Base-by-base conservation (phyloP, 1,139 yeast genomes). In the Suhomyces maxii region DNA sequence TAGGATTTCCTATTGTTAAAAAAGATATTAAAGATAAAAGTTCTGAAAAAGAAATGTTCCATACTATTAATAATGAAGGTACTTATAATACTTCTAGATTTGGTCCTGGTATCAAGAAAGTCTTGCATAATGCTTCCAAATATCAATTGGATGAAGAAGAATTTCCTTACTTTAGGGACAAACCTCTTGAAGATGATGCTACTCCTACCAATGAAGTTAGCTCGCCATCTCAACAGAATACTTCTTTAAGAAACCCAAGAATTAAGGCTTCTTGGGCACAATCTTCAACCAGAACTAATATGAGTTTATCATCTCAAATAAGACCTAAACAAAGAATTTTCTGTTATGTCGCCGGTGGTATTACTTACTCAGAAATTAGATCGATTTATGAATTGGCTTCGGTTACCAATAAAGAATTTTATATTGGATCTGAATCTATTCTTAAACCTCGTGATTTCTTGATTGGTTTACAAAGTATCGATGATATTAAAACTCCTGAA, bases 261-360 rank as follows among this genome's bases (percentile, higher is more conserved):
- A 89, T 86, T 54, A 83, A 86, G 53, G 93, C 96, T 0, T 82
- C 85, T 1, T 89, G 96, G 96, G 90, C 95, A 1, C 78, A 75
- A 49, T 71, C 79, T 11, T 73, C 83, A 25, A 63, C 66, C 3
- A 63, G 70, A 38, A 50, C 60, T 11, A 50, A 58, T 10, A 53
- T 49, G 46, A 45, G 45, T n/a, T 53, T 12, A 32, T 48, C 64
- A 53, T 26, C 40, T 6, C 43, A 26, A 37, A 68, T 59, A 39
- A 71, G 76, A n/a, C 79, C 82, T 38, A 79, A 81, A 53, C 96
- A 88, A 58, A 69, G 93, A 40, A 76, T 91, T 8, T 81, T 91
- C 56, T 82, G 90, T 50, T 93, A 83, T 60, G 80, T 90, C 35
- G 87, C 95, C 1, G 99, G 99, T 23, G 99, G 99, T 9, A 69